Base-by-base conservation (phyloP, 2,329 filamentous ascomycete species). In the Aspergillus ochraceoroseus region DNA sequence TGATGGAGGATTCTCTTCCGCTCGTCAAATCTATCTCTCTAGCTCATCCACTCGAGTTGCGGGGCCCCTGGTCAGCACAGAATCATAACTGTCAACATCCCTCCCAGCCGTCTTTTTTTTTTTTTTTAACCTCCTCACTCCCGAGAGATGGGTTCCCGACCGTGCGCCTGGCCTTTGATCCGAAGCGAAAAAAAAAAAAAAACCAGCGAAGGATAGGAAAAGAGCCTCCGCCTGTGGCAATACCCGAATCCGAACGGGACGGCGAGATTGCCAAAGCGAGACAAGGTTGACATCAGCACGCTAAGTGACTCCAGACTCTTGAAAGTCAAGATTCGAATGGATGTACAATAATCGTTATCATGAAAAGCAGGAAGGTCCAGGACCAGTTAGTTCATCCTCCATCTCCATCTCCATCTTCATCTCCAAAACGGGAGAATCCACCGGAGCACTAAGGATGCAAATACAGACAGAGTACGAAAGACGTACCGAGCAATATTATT, bases 351-450 rank as follows among this genome's bases (percentile, higher is more conserved):
- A 22, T n/a, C 17, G 27, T 22, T 23, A 12, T 17, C 38, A 13
- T 22, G 17, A 18, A 15, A 32, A 31, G 29, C 37, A 38, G 9
- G 15, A 14, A 28, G 12, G 14, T 40, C 28, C 27, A 38, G 29
- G 36, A 39, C 28, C n/a, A 32, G 36, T 32, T 39, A 39, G 28
- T 23, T n/a, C n/a, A n/a, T n/a, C n/a, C n/a, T n/a, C n/a, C n/a
- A n/a, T n/a, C n/a, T n/a, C n/a, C n/a, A n/a, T n/a, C n/a, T n/a
- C 35, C 30, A 39, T 27, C 15, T 22, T 17, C 13, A 20, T n/a
- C 18, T 31, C 33, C 33, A 43, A 19, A 26, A 26, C 36, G 31
- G 30, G 41, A 46, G 45, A 35, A 31, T 41, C 51, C 51, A 53
- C 51, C 20, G 23, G 20, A 22, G 7, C 22, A 34, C 23, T 26